These are phyloP conservation scores for Backusella macrospora DNA, from an alignment of 192 early-diverging fungal genomes.

Conservation along the genomic window DNA sequence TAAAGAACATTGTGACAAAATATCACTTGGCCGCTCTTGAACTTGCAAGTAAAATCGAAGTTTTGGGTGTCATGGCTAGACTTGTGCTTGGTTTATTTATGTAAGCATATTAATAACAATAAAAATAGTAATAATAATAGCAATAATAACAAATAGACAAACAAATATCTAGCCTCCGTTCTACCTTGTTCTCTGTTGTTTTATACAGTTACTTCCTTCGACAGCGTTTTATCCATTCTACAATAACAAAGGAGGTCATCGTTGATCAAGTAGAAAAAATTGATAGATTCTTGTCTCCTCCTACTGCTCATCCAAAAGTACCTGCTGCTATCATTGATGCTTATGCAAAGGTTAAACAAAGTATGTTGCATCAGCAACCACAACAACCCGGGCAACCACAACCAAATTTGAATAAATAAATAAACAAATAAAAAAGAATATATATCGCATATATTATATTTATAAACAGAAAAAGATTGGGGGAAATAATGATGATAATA, in stretches of 20 bases:
- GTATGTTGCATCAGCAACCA: background rate
- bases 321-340: constrained; percentile 31
- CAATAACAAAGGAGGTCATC: constrained; percentile 12
- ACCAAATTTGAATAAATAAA: background rate
- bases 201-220: constrained; percentile 72
- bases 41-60: constrained; percentile 66
- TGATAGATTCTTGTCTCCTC: constrained; percentile 27
- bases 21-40: constrained; percentile 65
- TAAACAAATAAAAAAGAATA: background rate
- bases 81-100: constrained; percentile 55
- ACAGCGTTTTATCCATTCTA: constrained; percentile 52
- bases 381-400: background rate
- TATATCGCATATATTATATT: background rate
- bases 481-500: background rate
- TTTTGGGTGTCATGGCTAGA: constrained; percentile 68
- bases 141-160: background rate
- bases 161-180: constrained; percentile 27
- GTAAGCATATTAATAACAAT: constrained; percentile 37
- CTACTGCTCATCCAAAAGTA: constrained; percentile 29
- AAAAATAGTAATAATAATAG: too few relatives aligned
- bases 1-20: constrained; percentile 50
- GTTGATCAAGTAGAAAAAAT: background rate
- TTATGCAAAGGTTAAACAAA: constrained; percentile 21
- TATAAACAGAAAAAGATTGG: too few relatives aligned
- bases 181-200: constrained; percentile 40